Base-by-base conservation (phyloP, 2,329 filamentous ascomycete genomes). In the Aspergillus sp. region DNA sequence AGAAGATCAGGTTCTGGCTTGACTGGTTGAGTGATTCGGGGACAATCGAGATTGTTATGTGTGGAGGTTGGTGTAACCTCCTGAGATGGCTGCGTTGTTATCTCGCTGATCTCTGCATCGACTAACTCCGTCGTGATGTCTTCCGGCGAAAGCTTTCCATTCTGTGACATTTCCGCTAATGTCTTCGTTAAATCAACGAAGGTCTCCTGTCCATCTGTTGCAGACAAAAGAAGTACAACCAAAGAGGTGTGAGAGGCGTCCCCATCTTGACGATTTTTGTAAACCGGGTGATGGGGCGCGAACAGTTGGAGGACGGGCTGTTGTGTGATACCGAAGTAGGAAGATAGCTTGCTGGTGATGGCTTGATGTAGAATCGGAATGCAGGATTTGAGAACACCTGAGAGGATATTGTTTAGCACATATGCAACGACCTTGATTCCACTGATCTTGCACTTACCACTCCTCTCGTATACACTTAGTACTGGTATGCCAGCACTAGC, bases 151-250 rank as follows among this genome's bases (percentile, higher is more conserved):
- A 99, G 82, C 76, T 96, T 97, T 58, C 87, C 87, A 65, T 88
- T 87, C 74, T 98, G 95, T 6, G 91, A 90, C 95, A 99, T 98
- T 70, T 96, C 91, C 6, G 93, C 86, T 21, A 99, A 82, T 1
- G 96, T 98, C 70, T 93, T 91, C 43, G 95, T 99, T 46, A 99
- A 83, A 74, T 99, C 95, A 41, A 99, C 93, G 62, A 99, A 85
- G 4, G 93, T 97, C 69, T 96, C 91, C 55, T 93, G 87, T 49
- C 95, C 93, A 67, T 99, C 95, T 56, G 93, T 89, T 39, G 87
- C 86, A 14, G 91, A 96, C 51, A 99, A 85, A 40, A 99, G 84
- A 57, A 96, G 84, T 17, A 98, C 76, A 4, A 81, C 84, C 17
- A 88, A 73, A 59, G 70, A 65, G 14, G 64, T 66, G 21, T 64